A percentile compares a stretch with the other conserved stretches of the same genome.
Evolutionary conservation across 2,329 filamentous ascomycete genomes (phyloP).

Genomic region (Bipolaris gigantea): DNA sequence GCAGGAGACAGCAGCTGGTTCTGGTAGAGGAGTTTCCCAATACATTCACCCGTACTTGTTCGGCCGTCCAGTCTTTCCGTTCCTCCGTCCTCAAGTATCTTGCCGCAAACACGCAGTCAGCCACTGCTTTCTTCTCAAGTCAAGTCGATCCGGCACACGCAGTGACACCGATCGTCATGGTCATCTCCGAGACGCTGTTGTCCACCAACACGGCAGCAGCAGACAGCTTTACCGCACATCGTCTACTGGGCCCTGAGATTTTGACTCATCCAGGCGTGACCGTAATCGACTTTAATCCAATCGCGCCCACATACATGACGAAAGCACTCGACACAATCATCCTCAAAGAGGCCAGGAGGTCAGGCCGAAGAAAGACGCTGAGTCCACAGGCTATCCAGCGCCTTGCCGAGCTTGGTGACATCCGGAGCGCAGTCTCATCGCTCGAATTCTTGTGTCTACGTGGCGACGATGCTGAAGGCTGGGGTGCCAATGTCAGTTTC

Average conservation of each 20-base stretch:
- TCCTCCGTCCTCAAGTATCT: conserved; percentile 75
- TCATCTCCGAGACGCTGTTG: conserved; percentile 87
- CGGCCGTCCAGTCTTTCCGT: conserved; percentile 60
- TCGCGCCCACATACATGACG: conserved; percentile 81
- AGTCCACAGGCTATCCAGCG: conserved; percentile 76
- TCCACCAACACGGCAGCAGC: conserved; percentile 82
- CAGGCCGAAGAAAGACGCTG: conserved; percentile 72
- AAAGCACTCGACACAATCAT: conserved; percentile 84
- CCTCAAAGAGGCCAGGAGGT: conserved; percentile 80
- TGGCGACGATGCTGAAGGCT: conserved; percentile 77
- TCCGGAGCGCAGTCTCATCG: conserved; percentile 87
- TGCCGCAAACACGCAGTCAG: conserved; percentile 64
- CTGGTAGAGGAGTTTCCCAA: conserved; percentile 57
- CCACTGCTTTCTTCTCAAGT: conserved; percentile 49
- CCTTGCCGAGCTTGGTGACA: conserved; percentile 85
- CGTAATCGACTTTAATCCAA: conserved; percentile 88
- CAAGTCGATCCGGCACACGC: conserved; percentile 25
- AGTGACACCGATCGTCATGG: conserved; percentile 71
- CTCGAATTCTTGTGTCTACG: conserved; percentile 90
- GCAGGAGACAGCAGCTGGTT: conserved; percentile 46
- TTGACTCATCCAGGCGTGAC: conserved; percentile 76
- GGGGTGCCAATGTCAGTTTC: conserved; percentile 74
- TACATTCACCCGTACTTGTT: conserved; percentile 51
- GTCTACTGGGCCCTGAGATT: conserved; percentile 84
- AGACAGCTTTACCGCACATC: conserved; percentile 91